Evolutionary conservation across 1,284 basidiomycete genomes (phyloP).

Genomic region (Thelephora terrestris): DNA sequence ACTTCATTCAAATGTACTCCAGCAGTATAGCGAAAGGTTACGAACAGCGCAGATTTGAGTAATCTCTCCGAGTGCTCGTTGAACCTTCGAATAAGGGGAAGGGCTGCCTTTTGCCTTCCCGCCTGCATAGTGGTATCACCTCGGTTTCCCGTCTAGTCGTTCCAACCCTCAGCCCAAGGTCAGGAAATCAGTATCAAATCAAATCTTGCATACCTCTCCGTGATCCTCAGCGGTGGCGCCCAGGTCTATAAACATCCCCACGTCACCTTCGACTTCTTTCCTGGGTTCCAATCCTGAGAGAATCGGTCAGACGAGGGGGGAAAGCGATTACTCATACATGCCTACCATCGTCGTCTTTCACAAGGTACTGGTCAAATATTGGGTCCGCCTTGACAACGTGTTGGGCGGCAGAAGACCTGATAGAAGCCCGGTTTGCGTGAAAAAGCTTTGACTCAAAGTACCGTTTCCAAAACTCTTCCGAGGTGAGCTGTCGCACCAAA

Average conservation of each 20-base stretch:
- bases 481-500: constrained; percentile 52
- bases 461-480: constrained; percentile 91
- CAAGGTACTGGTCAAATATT: constrained; percentile 93
- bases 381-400: constrained; percentile 85
- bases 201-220: constrained; percentile 47
- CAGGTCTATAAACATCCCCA: constrained; percentile 78
- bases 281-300: constrained; percentile 71
- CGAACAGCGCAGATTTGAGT: constrained; percentile 68
- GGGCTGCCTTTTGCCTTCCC: constrained; percentile 75
- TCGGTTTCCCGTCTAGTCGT: constrained; percentile 66
- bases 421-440: constrained; percentile 88
- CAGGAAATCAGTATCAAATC: constrained; percentile 1
- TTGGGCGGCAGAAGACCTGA: constrained; percentile 76
- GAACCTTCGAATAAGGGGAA: constrained; percentile 94
- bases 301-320: not conserved
- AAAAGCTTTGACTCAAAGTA: constrained; percentile 96
- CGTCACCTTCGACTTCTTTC: constrained; percentile 51
- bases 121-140: constrained; percentile 95
- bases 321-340: constrained; percentile 5
- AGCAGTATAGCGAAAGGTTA: constrained; percentile 6
- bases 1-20: not conserved
- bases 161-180: not conserved
- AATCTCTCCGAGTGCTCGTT: constrained; percentile 94
- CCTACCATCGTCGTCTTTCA: constrained; percentile 88
- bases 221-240: constrained; percentile 91